phyloP scores from a whole-genome alignment of 2,329 filamentous ascomycete genomes.

The Drechmeria coniospora region DNA sequence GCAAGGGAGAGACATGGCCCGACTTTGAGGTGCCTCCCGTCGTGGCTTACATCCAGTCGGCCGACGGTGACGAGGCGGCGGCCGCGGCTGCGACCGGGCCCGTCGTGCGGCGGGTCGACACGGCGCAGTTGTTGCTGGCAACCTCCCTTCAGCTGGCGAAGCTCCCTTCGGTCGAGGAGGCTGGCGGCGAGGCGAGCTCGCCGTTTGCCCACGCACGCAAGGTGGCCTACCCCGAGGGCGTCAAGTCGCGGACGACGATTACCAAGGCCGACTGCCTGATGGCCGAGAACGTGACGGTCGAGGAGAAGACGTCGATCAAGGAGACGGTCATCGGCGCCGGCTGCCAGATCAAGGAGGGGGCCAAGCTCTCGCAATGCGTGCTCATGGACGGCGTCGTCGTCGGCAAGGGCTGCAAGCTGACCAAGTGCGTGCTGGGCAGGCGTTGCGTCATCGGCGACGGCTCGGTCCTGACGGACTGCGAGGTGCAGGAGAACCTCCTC shows the following conservation, averaged over 20 bases:
- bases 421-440: conserved; percentile 73
- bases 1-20: too few species aligned
- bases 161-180: conserved; percentile 54
- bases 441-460: conserved; percentile 72
- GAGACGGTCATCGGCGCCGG: conserved; percentile 78
- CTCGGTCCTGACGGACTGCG: conserved; percentile 69
- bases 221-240: conserved; percentile 66
- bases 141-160: conserved; percentile 80
- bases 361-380: conserved; percentile 71
- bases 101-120: conserved; percentile 79
- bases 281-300: conserved; percentile 76
- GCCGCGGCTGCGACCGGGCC: too few species aligned
- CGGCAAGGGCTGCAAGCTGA: conserved; percentile 70
- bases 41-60: conserved; percentile 67
- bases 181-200: conserved; percentile 40
- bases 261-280: conserved; percentile 70
- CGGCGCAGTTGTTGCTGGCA: conserved; percentile 62
- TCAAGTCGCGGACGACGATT: conserved; percentile 69
- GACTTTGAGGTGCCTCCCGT: conserved; percentile 47
- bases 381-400: conserved; percentile 86
- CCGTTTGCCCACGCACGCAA: conserved; percentile 68
- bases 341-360: conserved; percentile 75
- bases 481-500: conserved; percentile 80
- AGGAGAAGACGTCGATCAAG: conserved; percentile 84
- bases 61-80: conserved; percentile 23